Conservation (phyloP, 2,329 filamentous ascomycete genomes). For the Cercospora canescens region DNA sequence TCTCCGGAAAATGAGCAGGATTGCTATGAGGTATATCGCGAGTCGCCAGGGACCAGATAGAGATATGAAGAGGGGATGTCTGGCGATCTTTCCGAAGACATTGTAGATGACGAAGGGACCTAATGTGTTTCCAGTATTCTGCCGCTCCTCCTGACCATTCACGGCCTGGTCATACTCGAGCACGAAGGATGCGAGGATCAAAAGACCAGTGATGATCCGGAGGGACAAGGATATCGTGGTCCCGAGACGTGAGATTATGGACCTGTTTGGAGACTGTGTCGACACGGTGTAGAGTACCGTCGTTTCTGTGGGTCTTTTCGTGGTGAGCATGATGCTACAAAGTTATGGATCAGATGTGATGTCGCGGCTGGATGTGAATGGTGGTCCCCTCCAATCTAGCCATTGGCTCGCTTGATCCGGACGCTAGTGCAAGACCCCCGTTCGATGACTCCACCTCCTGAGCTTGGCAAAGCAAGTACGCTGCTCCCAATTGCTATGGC, state of each 20-base stretch:
- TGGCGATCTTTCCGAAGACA: conserved; percentile 10
- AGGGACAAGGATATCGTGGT: conserved; percentile 42
- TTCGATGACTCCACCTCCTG: not conserved
- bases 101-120: not conserved
- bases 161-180: conserved; percentile 26
- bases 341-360: not conserved
- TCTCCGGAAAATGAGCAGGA: conserved; percentile 30
- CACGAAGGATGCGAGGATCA: conserved; percentile 37
- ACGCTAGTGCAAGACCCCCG: not conserved
- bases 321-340: conserved; percentile 31
- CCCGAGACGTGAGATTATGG: conserved; percentile 45
- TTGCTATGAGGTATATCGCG: conserved; percentile 33
- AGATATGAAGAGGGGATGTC: conserved; percentile 27
- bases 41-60: conserved; percentile 40
- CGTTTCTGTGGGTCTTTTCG: conserved; percentile 62
- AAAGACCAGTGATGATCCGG: conserved; percentile 46
- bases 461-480: not conserved
- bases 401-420: not conserved
- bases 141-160: not conserved
- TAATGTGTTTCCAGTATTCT: not conserved
- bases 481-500: not conserved
- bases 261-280: conserved; percentile 62
- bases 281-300: conserved; percentile 93
- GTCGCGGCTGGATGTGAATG: not conserved
- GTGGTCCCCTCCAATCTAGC: not conserved